These are phyloP conservation scores for Capsella rubella DNA, from an alignment of 441 rosid species.

Conservation along the genomic window DNA sequence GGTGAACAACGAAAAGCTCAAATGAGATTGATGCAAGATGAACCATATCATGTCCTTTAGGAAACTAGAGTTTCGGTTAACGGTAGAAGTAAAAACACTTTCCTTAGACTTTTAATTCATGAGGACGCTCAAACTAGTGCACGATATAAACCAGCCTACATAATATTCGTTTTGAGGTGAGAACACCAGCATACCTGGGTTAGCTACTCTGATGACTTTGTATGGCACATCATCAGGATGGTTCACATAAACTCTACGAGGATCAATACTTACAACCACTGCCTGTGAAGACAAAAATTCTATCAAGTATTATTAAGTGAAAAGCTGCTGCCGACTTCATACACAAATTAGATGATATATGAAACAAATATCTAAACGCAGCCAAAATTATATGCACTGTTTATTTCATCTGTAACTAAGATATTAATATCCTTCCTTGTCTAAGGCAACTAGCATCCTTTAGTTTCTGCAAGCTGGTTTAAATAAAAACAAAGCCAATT, in stretches of 20 bases:
- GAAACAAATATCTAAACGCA: conserved; percentile 17
- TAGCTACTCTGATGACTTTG: conserved; percentile 65
- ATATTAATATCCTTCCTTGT: neutral
- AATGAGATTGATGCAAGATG: neutral
- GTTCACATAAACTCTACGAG: conserved; percentile 80
- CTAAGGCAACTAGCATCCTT: neutral
- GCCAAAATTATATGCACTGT: conserved; percentile 3
- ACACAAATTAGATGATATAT: neutral
- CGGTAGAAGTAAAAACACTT: neutral
- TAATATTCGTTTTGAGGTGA: conserved; percentile 14
- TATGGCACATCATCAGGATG: conserved; percentile 78
- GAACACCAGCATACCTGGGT: conserved; percentile 60
- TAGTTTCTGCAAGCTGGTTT: conserved; percentile 11
- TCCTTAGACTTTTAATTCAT: conserved; percentile 3
- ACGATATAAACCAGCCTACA: conserved; percentile 2
- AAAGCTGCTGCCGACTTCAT: neutral
- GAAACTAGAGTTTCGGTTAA: conserved; percentile 9
- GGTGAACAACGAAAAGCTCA: neutral
- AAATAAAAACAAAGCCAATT: neutral
- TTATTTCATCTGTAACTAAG: conserved; percentile 27
- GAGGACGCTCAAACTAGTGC: neutral
- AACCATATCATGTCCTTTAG: conserved; percentile 12
- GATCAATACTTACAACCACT: conserved; percentile 97
- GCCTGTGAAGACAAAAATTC: conserved; percentile 62
- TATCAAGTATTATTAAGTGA: conserved; percentile 17